Base-by-base conservation (phyloP, 2,329 filamentous ascomycete genomes). In the Chalaropsis ovoidea region DNA sequence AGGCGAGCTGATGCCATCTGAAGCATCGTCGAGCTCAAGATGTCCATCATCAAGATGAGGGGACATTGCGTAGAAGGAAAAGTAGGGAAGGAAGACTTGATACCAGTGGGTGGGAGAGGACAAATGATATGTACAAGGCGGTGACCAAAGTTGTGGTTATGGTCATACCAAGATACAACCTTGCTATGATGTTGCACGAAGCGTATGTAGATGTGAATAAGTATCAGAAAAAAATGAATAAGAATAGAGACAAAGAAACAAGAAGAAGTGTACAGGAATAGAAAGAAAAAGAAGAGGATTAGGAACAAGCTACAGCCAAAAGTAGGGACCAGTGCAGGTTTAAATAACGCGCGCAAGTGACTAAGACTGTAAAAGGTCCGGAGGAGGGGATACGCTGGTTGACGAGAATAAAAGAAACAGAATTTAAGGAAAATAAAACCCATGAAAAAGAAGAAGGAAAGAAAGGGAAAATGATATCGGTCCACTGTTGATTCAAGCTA, bases 21-120 rank as follows among this genome's bases (percentile, higher is more conserved):
- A 67, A 39, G 17, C 49, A 43, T 17, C 31, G 31, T 64, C 56
- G 17, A 64, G 31, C 22, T 64, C 66, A 7, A 67, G 56, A 24
- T 65, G 66, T 24, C 65, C 61, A 31, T 64, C 52, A 19, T 69
- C 68, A 56, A 62, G 62, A 64, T 70, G 69, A 45, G 69, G 69
- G 52, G 69, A 65, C 69, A 70, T 70, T 61, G 39, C 67, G 45
- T 49, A 27, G 43, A 43, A 6, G 35, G 24, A 49, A 42, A 39
- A 43, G 41, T 8, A 13, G n/a, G n/a, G 24, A 64, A 56, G 5
- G 27, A 15, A 17, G n/a, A n/a, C 19, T 8, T 49, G 27, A 35
- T 31, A 49, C 45, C 17, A 45, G 35, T 24, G 45, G 2, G 2
- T 13, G 41, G 27, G 10, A 47, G 22, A 62, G 10, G 27, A n/a